Base-by-base conservation (phyloP, 164 flowering plant species). In the Aristolochia contorta region DNA sequence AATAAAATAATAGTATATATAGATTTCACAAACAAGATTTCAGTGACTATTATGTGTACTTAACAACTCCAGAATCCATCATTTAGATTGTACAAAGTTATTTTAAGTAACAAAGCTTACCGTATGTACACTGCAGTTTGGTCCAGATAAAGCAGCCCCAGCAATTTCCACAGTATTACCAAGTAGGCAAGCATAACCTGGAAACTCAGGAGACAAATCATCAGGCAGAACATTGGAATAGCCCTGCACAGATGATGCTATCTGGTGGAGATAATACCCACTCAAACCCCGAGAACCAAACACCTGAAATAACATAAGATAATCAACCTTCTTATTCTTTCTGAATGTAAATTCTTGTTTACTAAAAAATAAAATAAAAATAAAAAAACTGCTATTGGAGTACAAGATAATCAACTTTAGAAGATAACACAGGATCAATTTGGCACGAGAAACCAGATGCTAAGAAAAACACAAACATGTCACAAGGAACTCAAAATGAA, bases 181-280 rank as follows among this genome's bases (percentile, higher is more conserved):
- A 60, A 93, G 89, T 62, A 93, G 85, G 75, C 97, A 93, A 43
- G 92, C 99, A 80, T 76, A 79, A 60, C 89, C 81, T 59, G 99
- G 96, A 74, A 75, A 78, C 24, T 81, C 89, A 24, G 62, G 61
- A 23, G 95, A 75, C 33, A 69, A 45, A 75, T 88, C 95, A 65
- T 51, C 64, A 13, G 95, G 95, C 41, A 94, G 79, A 61, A 78
- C 68, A 75, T 77, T 75, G 23, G 69, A 65, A 65, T 76, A 75
- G 74, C 75, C 75, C 67, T 74, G 74, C 67, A 84, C 72, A 71
- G 75, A 78, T 46, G 65, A 43, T 59, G 84, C 85, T 86, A 94
- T 82, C 74, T 85, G 88, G 72, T 77, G 86, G 59, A 86, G 62
- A 73, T 85, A 85, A 66, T 86, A 82, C 51, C 75, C 75, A 58